Conservation (phyloP, 495 filamentous ascomycete genomes). For the Parathielavia appendiculata region DNA sequence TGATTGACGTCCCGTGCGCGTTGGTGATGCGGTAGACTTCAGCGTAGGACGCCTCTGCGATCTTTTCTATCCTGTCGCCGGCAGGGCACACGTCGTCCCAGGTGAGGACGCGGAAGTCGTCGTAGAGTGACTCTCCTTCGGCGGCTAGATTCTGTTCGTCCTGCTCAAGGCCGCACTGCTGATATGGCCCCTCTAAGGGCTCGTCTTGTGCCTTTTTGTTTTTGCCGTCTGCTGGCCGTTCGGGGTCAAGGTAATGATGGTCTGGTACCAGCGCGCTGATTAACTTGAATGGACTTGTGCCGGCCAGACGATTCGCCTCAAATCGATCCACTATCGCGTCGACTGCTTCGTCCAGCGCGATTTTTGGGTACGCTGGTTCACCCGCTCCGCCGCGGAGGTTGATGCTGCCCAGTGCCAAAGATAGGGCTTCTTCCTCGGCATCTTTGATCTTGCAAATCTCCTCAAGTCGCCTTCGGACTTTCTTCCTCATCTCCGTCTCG, state of each 20-base stretch:
- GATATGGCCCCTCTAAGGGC: neutral
- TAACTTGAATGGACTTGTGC: neutral
- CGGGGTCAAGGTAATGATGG: neutral
- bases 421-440: too few species aligned
- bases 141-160: neutral
- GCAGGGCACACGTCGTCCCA: constrained; percentile 51
- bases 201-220: neutral
- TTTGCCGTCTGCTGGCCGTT: neutral
- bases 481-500: too few species aligned
- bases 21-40: constrained; percentile 61
- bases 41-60: constrained; percentile 64
- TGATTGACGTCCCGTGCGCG: constrained; percentile 43
- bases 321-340: constrained; percentile 1
- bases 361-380: neutral
- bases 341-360: neutral
- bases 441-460: too few species aligned
- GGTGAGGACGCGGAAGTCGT: constrained; percentile 34
- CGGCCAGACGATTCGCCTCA: neutral
- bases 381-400: too few species aligned
- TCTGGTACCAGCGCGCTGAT: neutral
- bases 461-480: too few species aligned
- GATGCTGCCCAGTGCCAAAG: too few species aligned
- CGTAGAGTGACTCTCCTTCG: constrained; percentile 4
- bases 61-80: constrained; percentile 52
- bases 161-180: neutral